Evolutionary conservation across 2,329 filamentous ascomycete species (phyloP), one percentile per base, ranked within the genome.

Genomic region (Cladosporium halotolerans): DNA sequence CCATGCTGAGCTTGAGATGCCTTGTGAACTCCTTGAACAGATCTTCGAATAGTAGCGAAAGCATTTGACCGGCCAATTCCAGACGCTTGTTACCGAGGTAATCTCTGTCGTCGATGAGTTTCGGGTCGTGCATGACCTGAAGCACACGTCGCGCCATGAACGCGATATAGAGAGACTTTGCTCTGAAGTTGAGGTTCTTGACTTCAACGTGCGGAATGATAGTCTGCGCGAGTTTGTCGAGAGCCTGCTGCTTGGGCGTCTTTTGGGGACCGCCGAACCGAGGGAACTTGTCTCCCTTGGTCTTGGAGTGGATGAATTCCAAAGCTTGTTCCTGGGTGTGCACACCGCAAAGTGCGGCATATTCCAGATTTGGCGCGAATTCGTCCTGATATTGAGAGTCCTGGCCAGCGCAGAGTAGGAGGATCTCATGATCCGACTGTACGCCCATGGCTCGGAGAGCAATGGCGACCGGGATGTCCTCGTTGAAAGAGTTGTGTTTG

Each of bases 11-110:
- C 70, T 95, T 96, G 68, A 99, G 84, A 62, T 93, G 86, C 54
- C 82, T 82, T 63, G 89, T 88, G 70, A 96, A 96, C 56, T 89
- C 88, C 75, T 99, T 99, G 81, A 99, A 99, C 56, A 96, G 73
- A 76, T 99, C 95, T 71, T 99, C 95, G 62, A 99, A 99, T 0
- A 99, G 79, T 1, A 99, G 79, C 3, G 93, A 91, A 57, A 99
- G 75, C 67, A 99, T 84, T 71, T 97, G 93, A 0, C 93, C 93
- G 51, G 95, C 95, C 72, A 99, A 72, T 70, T 99, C 93, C 41
- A 99, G 77, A 56, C 93, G 84, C 73, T 99, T 99, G 74, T 99
- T 99, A 60, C 93, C 93, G 31, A 99, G 90, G 65, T 97, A 99
- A 72, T 99, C 95, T 66, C 93, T 82, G 68, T 99, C 93, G 63